phyloP scores from a whole-genome alignment of 2,329 filamentous ascomycete species.

The Thielaviopsis punctulata region DNA sequence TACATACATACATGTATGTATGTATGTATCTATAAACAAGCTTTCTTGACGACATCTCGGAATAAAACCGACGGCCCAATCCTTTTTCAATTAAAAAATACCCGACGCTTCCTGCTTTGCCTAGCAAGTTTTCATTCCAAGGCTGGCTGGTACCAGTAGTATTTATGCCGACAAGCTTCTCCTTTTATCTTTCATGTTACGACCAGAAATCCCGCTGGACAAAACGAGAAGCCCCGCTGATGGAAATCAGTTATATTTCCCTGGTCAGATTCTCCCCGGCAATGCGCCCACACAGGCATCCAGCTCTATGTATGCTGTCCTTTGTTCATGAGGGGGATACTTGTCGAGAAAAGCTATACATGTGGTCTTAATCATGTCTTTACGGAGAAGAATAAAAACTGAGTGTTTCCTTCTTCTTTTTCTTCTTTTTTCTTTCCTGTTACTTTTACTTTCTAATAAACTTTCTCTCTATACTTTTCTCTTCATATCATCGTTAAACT shows the following conservation, averaged over 20 bases:
- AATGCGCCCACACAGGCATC: not conserved
- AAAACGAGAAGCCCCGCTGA: not conserved
- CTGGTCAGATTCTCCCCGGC: not conserved
- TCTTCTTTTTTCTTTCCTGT: no score
- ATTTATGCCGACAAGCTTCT: not conserved
- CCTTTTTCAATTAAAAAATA: not conserved
- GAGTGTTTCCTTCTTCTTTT: no score
- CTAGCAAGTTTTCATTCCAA: not conserved
- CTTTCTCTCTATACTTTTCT: not conserved
- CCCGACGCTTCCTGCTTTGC: not conserved
- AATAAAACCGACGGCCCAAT: not conserved
- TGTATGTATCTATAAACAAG: no score
- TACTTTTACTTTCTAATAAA: not conserved
- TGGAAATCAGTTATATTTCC: not conserved
- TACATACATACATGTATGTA: no score
- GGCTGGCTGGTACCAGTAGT: not conserved
- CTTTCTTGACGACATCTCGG: not conserved
- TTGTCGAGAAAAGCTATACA: no score
- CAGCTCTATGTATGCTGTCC: not conserved
- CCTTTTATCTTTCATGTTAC: not conserved
- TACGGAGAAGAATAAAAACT: no score
- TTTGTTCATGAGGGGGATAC: no score
- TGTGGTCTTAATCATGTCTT: no score
- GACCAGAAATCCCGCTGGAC: not conserved
- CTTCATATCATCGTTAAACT: not conserved